These are phyloP conservation scores for Inonotus obliquus DNA, from an alignment of 1,284 basidiomycete species.

Conservation along the genomic window DNA sequence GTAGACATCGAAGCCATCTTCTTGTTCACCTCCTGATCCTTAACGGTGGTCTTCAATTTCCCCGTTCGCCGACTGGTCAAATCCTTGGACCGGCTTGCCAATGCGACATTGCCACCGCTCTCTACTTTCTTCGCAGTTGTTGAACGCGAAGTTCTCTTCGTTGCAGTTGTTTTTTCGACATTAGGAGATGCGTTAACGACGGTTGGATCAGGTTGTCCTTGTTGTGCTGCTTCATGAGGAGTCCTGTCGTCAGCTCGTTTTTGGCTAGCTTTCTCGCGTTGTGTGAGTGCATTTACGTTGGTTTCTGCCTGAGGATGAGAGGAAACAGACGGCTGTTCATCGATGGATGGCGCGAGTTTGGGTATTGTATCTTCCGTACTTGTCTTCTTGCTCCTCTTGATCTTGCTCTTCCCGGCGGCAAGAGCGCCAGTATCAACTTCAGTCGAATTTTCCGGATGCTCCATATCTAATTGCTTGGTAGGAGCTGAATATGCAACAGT, in stretches of 20 bases:
- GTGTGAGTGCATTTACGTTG: neutral
- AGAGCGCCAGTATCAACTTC: neutral
- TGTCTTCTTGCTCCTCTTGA: neutral
- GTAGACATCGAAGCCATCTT: no score
- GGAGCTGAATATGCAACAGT: constrained; percentile 2
- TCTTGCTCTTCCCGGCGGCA: neutral
- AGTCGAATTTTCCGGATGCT: neutral
- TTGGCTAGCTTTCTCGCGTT: neutral
- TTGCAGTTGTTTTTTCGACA: neutral
- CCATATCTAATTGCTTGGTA: neutral
- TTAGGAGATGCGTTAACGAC: neutral
- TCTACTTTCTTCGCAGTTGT: neutral
- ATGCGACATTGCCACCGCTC: no score
- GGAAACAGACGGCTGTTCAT: no score
- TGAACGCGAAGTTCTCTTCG: neutral
- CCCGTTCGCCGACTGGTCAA: no score
- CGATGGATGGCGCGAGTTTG: no score
- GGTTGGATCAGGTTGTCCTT: neutral
- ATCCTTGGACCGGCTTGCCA: no score
- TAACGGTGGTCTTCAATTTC: no score
- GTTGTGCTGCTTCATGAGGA: neutral
- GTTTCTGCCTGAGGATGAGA: no score
- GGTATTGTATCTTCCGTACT: no score
- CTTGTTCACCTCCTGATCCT: no score
- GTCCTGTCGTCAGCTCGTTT: neutral